Evolutionary conservation across 305 asterid genomes (phyloP).

Genomic region (Nicotiana rustica): DNA sequence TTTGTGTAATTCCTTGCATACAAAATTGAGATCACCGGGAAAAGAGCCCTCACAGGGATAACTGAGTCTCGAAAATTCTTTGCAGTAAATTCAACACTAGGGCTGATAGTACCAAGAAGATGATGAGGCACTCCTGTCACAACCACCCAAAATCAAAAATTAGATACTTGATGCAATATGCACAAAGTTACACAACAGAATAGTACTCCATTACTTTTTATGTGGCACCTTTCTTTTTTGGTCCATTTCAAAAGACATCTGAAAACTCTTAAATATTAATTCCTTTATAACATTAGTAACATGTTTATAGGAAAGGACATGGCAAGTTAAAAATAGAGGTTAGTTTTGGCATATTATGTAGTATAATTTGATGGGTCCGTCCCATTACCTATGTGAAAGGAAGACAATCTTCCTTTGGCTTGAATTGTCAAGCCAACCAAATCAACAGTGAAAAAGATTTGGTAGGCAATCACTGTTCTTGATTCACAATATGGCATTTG

Average conservation of each 20-base stretch:
- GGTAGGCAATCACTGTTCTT: too few species aligned
- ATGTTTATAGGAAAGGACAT: neutral
- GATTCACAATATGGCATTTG: too few species aligned
- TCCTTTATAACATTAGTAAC: neutral
- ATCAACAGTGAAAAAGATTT: too few species aligned
- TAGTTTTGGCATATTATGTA: neutral
- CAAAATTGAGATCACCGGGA: neutral
- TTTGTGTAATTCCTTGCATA: neutral
- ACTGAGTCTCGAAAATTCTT: conserved; percentile 83
- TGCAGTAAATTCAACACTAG: conserved; percentile 78
- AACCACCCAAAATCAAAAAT: conserved; percentile 8
- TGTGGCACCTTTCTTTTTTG: neutral
- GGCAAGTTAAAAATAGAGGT: neutral
- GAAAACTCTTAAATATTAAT: neutral
- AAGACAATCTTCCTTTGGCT: too few species aligned
- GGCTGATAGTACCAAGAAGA: conserved; percentile 78
- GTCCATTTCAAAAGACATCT: neutral
- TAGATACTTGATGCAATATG: neutral
- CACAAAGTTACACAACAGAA: neutral
- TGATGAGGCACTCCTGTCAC: conserved; percentile 86
- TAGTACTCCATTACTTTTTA: neutral
- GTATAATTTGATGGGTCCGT: too few species aligned
- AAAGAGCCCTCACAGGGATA: conserved; percentile 57
- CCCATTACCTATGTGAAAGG: too few species aligned
- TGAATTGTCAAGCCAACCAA: too few species aligned